Percentiles rank a stretch among this genome's conserved stretches.
These are phyloP conservation scores for Talaromyces wortmannii DNA, from an alignment of 495 filamentous ascomycete genomes.

Conservation along the genomic window DNA sequence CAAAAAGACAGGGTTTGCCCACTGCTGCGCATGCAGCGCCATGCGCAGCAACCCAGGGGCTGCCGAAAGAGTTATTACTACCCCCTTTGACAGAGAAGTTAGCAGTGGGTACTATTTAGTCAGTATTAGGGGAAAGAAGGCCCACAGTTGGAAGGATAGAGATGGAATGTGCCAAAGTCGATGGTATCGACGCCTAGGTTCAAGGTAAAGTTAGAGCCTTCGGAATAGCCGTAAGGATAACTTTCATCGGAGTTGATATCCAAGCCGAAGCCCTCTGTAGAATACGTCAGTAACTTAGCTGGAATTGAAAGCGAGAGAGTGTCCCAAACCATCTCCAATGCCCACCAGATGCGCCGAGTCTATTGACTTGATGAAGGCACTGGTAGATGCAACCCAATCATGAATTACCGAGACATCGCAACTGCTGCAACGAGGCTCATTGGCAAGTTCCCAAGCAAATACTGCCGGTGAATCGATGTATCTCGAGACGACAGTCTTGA, in stretches of 20 bases:
- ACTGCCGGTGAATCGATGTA: conserved; percentile 48
- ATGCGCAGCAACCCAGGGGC: conserved; percentile 56
- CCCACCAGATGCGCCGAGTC: conserved; percentile 57
- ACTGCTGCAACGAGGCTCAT: conserved; percentile 58
- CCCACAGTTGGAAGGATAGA: conserved; percentile 36
- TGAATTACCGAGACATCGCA: conserved; percentile 49
- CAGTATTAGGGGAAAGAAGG: not conserved
- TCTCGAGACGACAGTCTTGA: conserved; percentile 53
- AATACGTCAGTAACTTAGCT: not conserved
- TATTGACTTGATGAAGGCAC: conserved; percentile 51
- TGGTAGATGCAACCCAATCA: conserved; percentile 49
- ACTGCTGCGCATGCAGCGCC: conserved; percentile 44
- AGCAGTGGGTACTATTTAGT: not conserved
- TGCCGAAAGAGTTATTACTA: conserved; percentile 34
- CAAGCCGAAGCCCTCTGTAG: conserved; percentile 17
- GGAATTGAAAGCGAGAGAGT: not conserved
- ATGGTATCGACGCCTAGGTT: conserved; percentile 47
- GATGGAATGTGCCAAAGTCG: conserved; percentile 56
- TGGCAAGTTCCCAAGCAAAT: conserved; percentile 63
- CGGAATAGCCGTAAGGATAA: conserved; percentile 48
- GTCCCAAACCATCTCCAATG: conserved; percentile 39
- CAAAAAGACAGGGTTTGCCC: conserved; percentile 61
- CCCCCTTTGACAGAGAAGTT: conserved; percentile 29
- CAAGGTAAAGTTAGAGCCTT: conserved; percentile 54
- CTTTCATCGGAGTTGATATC: conserved; percentile 31